These are phyloP conservation scores for Fraxinus sp. DNA, from an alignment of 305 asterid genomes.

Conservation along the genomic window DNA sequence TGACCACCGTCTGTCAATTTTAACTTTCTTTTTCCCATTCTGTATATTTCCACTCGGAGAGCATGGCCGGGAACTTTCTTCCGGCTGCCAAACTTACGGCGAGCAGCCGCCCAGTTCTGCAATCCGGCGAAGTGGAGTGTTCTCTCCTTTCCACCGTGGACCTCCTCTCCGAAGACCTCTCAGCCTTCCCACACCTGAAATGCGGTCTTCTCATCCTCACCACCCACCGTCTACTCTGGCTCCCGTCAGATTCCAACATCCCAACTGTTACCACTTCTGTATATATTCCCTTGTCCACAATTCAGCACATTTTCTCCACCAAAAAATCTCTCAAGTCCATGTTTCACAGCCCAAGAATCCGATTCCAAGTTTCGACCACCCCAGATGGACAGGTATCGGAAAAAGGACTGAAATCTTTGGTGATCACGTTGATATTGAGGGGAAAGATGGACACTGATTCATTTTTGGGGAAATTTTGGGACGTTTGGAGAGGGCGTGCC, in stretches of 20 bases:
- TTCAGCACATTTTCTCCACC: conserved; percentile 53
- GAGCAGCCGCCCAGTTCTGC: conserved; percentile 74
- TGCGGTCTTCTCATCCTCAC: conserved; percentile 72
- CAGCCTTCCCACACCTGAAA: conserved; percentile 67
- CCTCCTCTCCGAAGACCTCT: conserved; percentile 63
- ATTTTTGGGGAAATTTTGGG: conserved; percentile 76
- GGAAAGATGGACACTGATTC: conserved; percentile 71
- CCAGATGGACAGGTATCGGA: conserved; percentile 48
- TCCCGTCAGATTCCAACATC: conserved; percentile 44
- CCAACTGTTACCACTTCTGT: conserved; percentile 31
- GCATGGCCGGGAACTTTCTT: conserved; percentile 55
- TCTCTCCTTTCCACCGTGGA: conserved; percentile 71
- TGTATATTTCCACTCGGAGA: not conserved
- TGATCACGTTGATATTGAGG: conserved; percentile 55
- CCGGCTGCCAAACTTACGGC: conserved; percentile 65
- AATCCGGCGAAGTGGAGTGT: conserved; percentile 71
- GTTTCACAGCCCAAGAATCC: conserved; percentile 76
- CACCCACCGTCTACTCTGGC: conserved; percentile 77
- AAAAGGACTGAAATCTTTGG: conserved; percentile 41
- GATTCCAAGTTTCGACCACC: conserved; percentile 66
- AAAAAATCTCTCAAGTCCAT: conserved; percentile 71
- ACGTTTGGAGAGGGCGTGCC: conserved; percentile 71
- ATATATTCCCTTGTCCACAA: conserved; percentile 55
- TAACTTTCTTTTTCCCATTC: not conserved
- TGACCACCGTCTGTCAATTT: not conserved